Conservation (phyloP, 2,329 filamentous ascomycete genomes). For the Calonectria crousiana region DNA sequence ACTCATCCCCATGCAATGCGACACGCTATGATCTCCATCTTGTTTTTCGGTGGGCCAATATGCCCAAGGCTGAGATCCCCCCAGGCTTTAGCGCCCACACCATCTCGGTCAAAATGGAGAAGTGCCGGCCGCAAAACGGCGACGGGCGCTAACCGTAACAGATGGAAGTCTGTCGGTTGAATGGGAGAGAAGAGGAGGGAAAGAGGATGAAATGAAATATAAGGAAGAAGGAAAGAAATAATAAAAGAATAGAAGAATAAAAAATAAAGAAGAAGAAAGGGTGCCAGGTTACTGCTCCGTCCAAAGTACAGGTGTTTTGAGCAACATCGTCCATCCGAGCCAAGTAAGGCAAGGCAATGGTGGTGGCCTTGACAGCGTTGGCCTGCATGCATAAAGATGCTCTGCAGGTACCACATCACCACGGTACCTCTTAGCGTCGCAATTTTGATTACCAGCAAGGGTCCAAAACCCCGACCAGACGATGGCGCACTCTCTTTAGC, state of each 20-base stretch:
- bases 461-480: background rate
- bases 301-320: background rate
- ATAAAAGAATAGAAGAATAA: background rate
- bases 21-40: conserved; percentile 3
- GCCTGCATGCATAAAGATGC: background rate
- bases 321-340: background rate
- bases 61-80: conserved; percentile 1
- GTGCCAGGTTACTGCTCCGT: no score
- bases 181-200: background rate
- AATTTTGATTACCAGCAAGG: background rate
- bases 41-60: background rate
- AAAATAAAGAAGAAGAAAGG: background rate
- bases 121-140: background rate
- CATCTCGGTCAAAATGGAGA: conserved; percentile 1
- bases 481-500: background rate
- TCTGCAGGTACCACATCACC: background rate
- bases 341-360: background rate
- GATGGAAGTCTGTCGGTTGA: background rate
- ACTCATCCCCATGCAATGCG: background rate
- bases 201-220: no score
- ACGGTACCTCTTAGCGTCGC: background rate
- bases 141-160: background rate
- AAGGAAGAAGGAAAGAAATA: no score
- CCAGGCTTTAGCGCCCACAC: background rate
- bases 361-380: no score